These are phyloP conservation scores for Candida methanosorbosa DNA, from an alignment of 805 yeast genomes.

Conservation along the genomic window DNA sequence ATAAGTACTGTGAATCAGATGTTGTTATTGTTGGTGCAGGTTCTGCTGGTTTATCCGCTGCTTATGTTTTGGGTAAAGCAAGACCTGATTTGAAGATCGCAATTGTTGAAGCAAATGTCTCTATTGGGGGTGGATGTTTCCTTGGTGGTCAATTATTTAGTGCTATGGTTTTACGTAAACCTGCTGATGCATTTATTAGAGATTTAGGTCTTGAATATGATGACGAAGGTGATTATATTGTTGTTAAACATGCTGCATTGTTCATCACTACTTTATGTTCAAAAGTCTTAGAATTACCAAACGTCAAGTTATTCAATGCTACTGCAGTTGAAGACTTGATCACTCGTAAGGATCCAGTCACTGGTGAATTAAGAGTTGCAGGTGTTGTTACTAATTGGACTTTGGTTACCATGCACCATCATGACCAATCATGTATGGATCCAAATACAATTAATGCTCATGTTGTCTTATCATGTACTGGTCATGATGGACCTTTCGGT, in stretches of 20 bases:
- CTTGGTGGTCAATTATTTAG: constrained; percentile 70
- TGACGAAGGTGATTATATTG: constrained; percentile 75
- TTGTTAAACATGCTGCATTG: constrained; percentile 72
- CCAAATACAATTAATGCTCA: constrained; percentile 65
- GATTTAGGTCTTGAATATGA: constrained; percentile 60
- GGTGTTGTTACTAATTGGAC: constrained; percentile 87
- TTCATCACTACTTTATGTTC: constrained; percentile 66
- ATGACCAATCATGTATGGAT: constrained; percentile 74
- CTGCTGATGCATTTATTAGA: constrained; percentile 61
- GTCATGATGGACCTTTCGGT: constrained; percentile 81
- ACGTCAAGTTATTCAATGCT: constrained; percentile 70
- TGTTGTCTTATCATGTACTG: constrained; percentile 64
- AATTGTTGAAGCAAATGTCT: constrained; percentile 64
- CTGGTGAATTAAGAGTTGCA: constrained; percentile 56
- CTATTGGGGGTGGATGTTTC: constrained; percentile 79
- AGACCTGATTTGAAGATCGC: constrained; percentile 73
- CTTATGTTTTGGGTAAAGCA: constrained; percentile 62
- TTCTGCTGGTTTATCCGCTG: constrained; percentile 68
- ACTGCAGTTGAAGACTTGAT: constrained; percentile 76
- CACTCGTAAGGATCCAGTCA: constrained; percentile 50
- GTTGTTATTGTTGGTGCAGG: constrained; percentile 75
- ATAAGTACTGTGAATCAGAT: constrained; percentile 68
- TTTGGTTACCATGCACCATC: constrained; percentile 65
- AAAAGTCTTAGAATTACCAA: constrained; percentile 62
- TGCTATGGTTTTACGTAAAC: constrained; percentile 75